phyloP scores from a whole-genome alignment of 441 rosid species.

The Raphanus hybrid region DNA sequence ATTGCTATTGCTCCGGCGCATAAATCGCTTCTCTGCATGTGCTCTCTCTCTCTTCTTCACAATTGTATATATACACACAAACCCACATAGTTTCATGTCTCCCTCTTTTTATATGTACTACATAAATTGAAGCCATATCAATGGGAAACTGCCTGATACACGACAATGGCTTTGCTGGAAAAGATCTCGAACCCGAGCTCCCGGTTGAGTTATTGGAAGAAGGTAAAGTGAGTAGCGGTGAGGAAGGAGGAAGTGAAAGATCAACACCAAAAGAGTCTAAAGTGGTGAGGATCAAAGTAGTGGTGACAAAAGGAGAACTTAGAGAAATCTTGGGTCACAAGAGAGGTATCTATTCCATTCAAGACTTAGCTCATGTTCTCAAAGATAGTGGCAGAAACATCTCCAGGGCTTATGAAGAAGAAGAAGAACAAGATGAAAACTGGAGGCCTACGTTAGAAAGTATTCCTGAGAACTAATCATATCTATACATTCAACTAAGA shows the following conservation, averaged over 20 bases:
- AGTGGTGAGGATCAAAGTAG: neutral
- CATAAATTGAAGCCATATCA: slow-evolving; percentile 8
- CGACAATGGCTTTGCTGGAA: slow-evolving; percentile 24
- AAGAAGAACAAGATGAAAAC: neutral
- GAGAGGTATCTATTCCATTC: neutral
- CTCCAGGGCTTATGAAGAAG: neutral
- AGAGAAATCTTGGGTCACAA: slow-evolving; percentile 3
- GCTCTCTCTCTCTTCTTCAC: slow-evolving; percentile 30
- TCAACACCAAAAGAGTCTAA: neutral
- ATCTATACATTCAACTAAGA: slow-evolving; percentile 4
- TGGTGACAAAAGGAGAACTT: slow-evolving; percentile 13
- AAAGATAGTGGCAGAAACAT: neutral
- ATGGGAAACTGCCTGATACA: slow-evolving; percentile 25
- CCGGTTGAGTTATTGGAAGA: slow-evolving; percentile 25
- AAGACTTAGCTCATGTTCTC: slow-evolving; percentile 9
- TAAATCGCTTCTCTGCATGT: slow-evolving; percentile 56
- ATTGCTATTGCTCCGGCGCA: slow-evolving; percentile 53
- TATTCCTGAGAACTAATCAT: slow-evolving; percentile 58
- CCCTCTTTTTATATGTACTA: slow-evolving; percentile 9
- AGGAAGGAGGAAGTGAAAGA: neutral
- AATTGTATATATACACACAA: slow-evolving; percentile 21
- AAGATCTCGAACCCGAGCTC: slow-evolving; percentile 11
- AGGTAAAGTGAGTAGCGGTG: slow-evolving; percentile 3
- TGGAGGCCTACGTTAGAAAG: slow-evolving; percentile 55
- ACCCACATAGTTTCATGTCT: slow-evolving; percentile 16